Base-by-base conservation (phyloP, 345 rosid species). In the Gossypium stocksii region DNA sequence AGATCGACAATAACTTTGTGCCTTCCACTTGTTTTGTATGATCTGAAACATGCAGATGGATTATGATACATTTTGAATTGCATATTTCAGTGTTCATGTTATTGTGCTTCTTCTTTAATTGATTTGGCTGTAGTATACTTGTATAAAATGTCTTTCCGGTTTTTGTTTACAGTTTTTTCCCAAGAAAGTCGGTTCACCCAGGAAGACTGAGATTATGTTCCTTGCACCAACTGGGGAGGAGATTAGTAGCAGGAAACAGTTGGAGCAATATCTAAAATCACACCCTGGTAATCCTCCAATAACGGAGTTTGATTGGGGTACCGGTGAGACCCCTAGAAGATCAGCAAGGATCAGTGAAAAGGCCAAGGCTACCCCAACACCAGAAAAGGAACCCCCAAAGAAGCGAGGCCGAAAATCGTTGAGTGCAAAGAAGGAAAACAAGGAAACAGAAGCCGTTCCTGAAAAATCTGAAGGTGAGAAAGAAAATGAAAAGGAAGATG, bases 141-240 rank as follows among this genome's bases (percentile, higher is more conserved):
- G 60, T 71, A 57, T 71, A 43, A 69, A 48, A 49, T 53, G 9
- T 59, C 52, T 16, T 77, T 29, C 38, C 27, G 72, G 71, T 58
- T 76, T 38, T 41, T 12, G 7, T 48, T 12, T 23, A 75, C 87
- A 92, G 97, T 85, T 77, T 74, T 75, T 74, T 0, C 91, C 92
- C 6, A 89, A 86, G 87, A 85, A 78, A 78, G 85, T 56, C 11
- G 87, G 93, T 0, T 75, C 94, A n/a, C 84, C 87, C 63, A 86
- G 84, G 89, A 90, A 87, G 83, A 83, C 72, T 41, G 92, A 90
- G 78, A 84, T 88, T 75, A 75, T 85, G 87, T 90, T 89, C 75
- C 72, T 89, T 78, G 86, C 97, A 76, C 97, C 97, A 56, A 85
- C 89, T 10, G 97, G 97, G 7, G 91, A 89, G 73, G 94, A 90